Evolutionary conservation across 2,329 filamentous ascomycete species (phyloP).

Genomic region (Gnomoniopsis sp.): DNA sequence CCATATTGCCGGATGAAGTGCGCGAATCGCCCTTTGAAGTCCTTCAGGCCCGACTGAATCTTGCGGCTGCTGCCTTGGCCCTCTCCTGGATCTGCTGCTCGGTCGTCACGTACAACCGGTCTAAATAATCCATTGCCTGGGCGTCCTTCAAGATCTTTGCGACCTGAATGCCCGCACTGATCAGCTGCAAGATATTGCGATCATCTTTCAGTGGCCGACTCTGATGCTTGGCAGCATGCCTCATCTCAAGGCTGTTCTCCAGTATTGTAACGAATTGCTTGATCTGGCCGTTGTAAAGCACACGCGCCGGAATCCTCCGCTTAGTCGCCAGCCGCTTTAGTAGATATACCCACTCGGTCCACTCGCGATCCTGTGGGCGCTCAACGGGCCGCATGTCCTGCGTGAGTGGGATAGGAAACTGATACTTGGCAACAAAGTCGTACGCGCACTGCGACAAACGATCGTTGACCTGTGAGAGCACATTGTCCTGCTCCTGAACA

Average conservation of each 20-base stretch:
- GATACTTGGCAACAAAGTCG: constrained; percentile 88
- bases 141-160: constrained; percentile 85
- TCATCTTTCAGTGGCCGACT: constrained; percentile 83
- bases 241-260: constrained; percentile 85
- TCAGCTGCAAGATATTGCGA: constrained; percentile 81
- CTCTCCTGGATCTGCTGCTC: constrained; percentile 75
- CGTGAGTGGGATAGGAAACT: constrained; percentile 82
- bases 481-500: constrained; percentile 79
- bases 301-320: constrained; percentile 76
- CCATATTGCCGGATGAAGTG: neutral
- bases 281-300: constrained; percentile 86
- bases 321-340: constrained; percentile 83
- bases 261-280: constrained; percentile 86
- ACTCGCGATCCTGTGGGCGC: constrained; percentile 73
- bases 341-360: constrained; percentile 90
- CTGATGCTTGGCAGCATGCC: constrained; percentile 80
- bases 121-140: constrained; percentile 76
- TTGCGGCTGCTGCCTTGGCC: constrained; percentile 37
- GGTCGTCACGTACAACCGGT: constrained; percentile 77
- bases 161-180: constrained; percentile 83
- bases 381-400: constrained; percentile 77
- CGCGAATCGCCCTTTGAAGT: constrained; percentile 11
- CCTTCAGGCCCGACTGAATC: constrained; percentile 31
- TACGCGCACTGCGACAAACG: constrained; percentile 80
- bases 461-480: constrained; percentile 78